phyloP scores from a whole-genome alignment of 495 filamentous ascomycete species.

The Hypoxylon fuscum region DNA sequence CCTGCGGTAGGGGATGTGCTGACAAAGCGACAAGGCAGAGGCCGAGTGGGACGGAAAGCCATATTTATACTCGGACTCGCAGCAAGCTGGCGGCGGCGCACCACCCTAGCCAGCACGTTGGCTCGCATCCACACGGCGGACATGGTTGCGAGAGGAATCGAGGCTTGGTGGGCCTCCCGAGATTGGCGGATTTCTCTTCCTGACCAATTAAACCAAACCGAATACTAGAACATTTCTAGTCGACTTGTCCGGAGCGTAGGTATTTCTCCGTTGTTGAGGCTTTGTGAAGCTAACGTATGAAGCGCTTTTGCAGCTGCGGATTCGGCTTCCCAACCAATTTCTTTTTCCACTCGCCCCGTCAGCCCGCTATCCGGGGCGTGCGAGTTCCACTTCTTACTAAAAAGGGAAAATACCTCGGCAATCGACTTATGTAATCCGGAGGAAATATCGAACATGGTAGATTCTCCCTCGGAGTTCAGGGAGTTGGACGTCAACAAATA shows the following conservation, averaged over 20 bases:
- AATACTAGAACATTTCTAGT: conserved; percentile 6
- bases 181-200: conserved; percentile 8
- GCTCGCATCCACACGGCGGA: conserved; percentile 21
- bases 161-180: conserved; percentile 18
- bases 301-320: neutral
- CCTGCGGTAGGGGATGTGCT: conserved; percentile 36
- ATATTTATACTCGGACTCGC: conserved; percentile 31
- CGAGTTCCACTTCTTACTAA: conserved; percentile 7
- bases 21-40: conserved; percentile 25
- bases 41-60: conserved; percentile 13
- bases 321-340: conserved; percentile 33
- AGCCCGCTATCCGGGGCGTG: conserved; percentile 5
- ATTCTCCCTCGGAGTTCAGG: neutral
- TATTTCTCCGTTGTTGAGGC: conserved; percentile 19
- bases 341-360: conserved; percentile 6
- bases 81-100: conserved; percentile 18
- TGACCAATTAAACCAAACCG: conserved; percentile 19
- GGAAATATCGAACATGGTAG: conserved; percentile 2
- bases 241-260: conserved; percentile 6
- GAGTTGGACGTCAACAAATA: neutral
- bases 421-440: conserved; percentile 14
- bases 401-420: conserved; percentile 24
- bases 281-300: neutral
- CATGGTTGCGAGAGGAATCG: conserved; percentile 23
- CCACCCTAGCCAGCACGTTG: conserved; percentile 22